Conservation (phyloP, 768 basidiomycete species). For the Tephrocybe sp. region DNA sequence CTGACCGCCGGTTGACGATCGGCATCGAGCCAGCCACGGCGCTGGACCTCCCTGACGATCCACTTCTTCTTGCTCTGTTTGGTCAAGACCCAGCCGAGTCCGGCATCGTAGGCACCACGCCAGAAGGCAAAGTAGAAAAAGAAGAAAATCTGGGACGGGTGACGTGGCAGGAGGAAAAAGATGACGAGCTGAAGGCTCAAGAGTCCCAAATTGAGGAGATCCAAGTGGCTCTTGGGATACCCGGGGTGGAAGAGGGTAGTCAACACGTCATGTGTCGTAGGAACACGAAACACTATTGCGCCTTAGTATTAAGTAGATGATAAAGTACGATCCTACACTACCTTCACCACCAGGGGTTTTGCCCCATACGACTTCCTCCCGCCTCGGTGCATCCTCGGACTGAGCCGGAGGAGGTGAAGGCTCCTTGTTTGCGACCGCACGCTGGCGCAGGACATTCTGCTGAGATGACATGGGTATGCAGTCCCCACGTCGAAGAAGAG, state of each 20-base stretch:
- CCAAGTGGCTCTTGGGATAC: constrained; percentile 86
- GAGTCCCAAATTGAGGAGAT: constrained; percentile 79
- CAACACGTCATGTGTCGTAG: constrained; percentile 88
- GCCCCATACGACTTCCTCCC: constrained; percentile 80
- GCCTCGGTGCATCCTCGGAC: constrained; percentile 13
- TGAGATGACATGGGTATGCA: constrained; percentile 16
- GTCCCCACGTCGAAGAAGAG: not conserved
- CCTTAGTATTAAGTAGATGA: not conserved
- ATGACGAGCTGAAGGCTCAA: constrained; percentile 77
- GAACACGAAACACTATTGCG: constrained; percentile 82
- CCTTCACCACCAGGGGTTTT: constrained; percentile 83
- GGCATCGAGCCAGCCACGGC: constrained; percentile 87
- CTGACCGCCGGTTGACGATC: constrained; percentile 60
- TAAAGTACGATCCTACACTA: constrained; percentile 27
- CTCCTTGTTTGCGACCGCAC: constrained; percentile 20
- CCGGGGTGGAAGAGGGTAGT: constrained; percentile 82
- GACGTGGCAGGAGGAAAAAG: constrained; percentile 64
- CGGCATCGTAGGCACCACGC: constrained; percentile 89
- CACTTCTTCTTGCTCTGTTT: constrained; percentile 95
- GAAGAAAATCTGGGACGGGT: constrained; percentile 66
- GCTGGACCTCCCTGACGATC: constrained; percentile 82
- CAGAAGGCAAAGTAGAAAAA: constrained; percentile 91
- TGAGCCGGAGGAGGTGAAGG: constrained; percentile 6
- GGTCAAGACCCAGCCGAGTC: constrained; percentile 91
- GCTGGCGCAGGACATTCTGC: constrained; percentile 35